Evolutionary conservation across 2,329 filamentous ascomycete genomes (phyloP).

Genomic region (Epichloe festucae): DNA sequence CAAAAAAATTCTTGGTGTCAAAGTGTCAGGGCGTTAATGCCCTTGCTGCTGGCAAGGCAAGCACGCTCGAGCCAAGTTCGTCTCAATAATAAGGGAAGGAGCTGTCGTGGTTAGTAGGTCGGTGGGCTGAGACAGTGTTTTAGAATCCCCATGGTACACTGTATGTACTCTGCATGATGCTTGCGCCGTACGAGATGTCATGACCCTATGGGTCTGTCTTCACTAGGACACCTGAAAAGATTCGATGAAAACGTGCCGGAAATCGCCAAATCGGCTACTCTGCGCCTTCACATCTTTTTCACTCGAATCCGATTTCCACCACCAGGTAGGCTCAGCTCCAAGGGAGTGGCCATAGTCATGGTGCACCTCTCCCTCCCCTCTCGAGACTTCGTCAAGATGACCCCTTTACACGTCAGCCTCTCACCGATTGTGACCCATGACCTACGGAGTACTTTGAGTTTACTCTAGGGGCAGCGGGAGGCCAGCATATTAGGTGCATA

Average conservation of each 20-base stretch:
- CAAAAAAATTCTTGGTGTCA: too few species aligned
- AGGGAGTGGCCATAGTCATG: background rate
- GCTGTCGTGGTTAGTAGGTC: background rate
- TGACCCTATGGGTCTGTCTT: background rate
- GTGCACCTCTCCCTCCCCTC: too few species aligned
- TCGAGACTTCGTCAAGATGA: too few species aligned
- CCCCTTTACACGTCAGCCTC: background rate
- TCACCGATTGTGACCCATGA: too few species aligned
- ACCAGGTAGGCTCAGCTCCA: background rate
- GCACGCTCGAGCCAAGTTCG: slow-evolving; percentile 5
- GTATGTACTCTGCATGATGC: background rate
- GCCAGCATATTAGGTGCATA: background rate
- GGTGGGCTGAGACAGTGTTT: slow-evolving; percentile 3
- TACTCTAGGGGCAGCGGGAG: background rate
- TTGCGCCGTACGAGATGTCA: background rate
- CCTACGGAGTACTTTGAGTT: too few species aligned
- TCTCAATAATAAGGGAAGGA: background rate
- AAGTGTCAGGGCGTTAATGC: too few species aligned
- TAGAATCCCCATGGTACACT: background rate
- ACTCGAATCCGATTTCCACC: background rate
- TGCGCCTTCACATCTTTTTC: background rate
- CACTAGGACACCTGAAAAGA: background rate
- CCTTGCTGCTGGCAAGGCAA: background rate
- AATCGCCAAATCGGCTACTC: background rate
- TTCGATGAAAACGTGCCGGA: too few species aligned